Evolutionary conservation across 2,329 filamentous ascomycete species (phyloP).

Genomic region (Aspergillus sp.): DNA sequence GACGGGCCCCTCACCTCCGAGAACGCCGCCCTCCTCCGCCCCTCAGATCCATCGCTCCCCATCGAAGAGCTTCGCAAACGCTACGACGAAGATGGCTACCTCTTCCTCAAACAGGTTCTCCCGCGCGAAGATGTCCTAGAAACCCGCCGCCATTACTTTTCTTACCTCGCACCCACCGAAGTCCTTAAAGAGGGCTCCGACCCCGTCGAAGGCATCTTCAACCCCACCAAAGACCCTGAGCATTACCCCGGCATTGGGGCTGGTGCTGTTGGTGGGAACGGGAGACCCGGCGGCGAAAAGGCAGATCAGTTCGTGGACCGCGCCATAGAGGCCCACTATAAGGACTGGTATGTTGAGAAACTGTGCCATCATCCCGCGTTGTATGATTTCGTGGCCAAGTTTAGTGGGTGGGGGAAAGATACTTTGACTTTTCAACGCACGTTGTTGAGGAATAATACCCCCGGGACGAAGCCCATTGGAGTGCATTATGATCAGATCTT

Average conservation of each 20-base stretch:
- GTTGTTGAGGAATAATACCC: conserved; percentile 57
- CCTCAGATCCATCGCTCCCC: conserved; percentile 46
- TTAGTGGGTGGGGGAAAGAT: conserved; percentile 56
- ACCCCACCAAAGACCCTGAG: conserved; percentile 40
- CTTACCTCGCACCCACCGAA: conserved; percentile 54
- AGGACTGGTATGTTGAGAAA: conserved; percentile 54
- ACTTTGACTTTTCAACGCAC: conserved; percentile 51
- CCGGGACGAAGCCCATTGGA: conserved; percentile 57
- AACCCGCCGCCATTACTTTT: conserved; percentile 55
- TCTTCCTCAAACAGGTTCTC: conserved; percentile 56
- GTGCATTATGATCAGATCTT: conserved; percentile 64
- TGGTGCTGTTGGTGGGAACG: conserved; percentile 47
- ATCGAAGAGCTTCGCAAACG: conserved; percentile 50
- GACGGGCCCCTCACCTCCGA: conserved; percentile 48
- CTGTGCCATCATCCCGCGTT: conserved; percentile 56
- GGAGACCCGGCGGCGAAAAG: conserved; percentile 45
- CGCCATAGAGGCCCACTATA: conserved; percentile 55
- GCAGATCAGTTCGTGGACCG: conserved; percentile 49
- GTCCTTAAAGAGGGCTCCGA: conserved; percentile 55
- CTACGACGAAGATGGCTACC: conserved; percentile 53
- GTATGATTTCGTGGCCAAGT: conserved; percentile 49
- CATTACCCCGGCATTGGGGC: conserved; percentile 57
- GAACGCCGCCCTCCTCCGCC: conserved; percentile 44
- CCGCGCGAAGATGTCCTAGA: conserved; percentile 54
- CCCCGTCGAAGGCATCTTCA: conserved; percentile 56